Base-by-base conservation (phyloP, 441 rosid species). In the Populus tomentosa region DNA sequence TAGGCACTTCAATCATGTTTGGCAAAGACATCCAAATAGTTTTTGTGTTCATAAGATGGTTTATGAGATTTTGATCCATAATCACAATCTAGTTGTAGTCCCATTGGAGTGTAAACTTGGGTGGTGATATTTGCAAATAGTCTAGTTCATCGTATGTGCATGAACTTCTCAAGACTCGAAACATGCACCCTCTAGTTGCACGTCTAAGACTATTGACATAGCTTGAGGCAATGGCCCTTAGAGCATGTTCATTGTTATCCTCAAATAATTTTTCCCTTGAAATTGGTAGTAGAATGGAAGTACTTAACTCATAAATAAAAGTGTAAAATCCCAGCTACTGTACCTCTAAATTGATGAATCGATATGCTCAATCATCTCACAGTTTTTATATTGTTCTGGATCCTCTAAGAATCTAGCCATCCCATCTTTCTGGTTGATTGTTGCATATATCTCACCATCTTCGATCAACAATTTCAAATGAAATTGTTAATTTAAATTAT, bases 351-450 rank as follows among this genome's bases (percentile, higher is more conserved):
- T 94, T 32, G 93, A 94, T n/a, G 93, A 90, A 86, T 94, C 98
- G 67, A 94, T 86, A 68, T 74, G 82, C 88, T 94, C 93, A 28
- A 94, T 91, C 98, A 96, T 93, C 80, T 87, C 91, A 78, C 92
- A 87, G 72, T 91, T 85, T 87, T 94, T 96, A 85, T 94, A 96
- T 82, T 90, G 97, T 89, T 96, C 98, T 70, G 97, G 95, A 88
- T 96, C 98, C 87, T 94, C 98, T 62, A 90, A 85, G 84, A 96
- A 96, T 84, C 98, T 89, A 77, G 92, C 98, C 99, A 96, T 96
- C 56, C 99, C 98, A 79, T 94, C 98, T 87, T 92, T 94, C 87
- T 94, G 99, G 87, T 94, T 92, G 82, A 94, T 96, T 69, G 92
- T 83, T 20, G 99, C 99, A 86, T 88, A 88, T 86, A 96, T 96